Conservation (phyloP, 768 basidiomycete genomes). For the Auricularia heimuer region DNA sequence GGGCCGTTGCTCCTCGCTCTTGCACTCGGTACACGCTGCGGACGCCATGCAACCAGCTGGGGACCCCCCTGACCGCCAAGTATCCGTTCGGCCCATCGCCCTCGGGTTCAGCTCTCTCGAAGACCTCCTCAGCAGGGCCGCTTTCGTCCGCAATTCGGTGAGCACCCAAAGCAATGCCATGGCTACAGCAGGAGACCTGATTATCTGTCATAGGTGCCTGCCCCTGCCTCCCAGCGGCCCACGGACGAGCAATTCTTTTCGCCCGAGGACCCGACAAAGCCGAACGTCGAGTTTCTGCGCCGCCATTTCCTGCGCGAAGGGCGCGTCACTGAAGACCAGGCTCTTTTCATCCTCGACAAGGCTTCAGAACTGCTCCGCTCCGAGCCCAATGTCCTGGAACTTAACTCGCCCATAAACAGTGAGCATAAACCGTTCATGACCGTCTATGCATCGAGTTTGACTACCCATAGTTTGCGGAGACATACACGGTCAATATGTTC, state of each 20-base stretch:
- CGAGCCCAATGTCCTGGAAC: constrained; percentile 37
- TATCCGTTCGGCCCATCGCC: too few relatives aligned
- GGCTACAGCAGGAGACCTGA: too few relatives aligned
- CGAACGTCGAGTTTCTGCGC: constrained; percentile 36
- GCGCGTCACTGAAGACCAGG: constrained; percentile 31
- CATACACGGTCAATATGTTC: constrained; percentile 35
- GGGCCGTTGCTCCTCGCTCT: too few relatives aligned
- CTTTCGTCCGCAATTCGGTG: too few relatives aligned
- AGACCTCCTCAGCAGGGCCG: too few relatives aligned
- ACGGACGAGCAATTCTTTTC: constrained; percentile 35
- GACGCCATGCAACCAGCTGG: too few relatives aligned
- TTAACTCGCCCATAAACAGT: constrained; percentile 37
- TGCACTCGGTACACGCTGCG: too few relatives aligned
- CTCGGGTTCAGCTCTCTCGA: too few relatives aligned
- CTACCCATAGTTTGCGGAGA: constrained; percentile 31
- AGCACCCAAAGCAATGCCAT: too few relatives aligned
- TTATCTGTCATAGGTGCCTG: constrained; percentile 25
- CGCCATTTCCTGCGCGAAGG: constrained; percentile 39
- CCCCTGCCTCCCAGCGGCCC: constrained; percentile 30
- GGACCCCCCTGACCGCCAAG: too few relatives aligned
- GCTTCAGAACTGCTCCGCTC: constrained; percentile 25
- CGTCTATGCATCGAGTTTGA: too few relatives aligned
- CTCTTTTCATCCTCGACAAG: constrained; percentile 30
- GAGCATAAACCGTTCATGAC: constrained; percentile 3
- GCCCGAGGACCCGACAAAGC: constrained; percentile 25